Evolutionary conservation across 495 filamentous ascomycete genomes (phyloP).

Genomic region (Podospora tetraspora): DNA sequence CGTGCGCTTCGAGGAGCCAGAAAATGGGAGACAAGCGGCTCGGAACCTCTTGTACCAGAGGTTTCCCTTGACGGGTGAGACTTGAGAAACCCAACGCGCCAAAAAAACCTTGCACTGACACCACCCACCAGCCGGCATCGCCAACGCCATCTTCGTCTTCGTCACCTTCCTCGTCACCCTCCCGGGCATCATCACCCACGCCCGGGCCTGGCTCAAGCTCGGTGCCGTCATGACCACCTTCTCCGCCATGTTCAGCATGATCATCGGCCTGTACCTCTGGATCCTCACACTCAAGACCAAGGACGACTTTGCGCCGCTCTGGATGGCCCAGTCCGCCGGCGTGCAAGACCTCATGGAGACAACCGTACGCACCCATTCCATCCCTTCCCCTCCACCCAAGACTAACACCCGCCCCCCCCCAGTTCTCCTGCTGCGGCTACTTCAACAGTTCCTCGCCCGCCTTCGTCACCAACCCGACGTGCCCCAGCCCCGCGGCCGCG

Average conservation of each 20-base stretch:
- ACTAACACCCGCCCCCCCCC: constrained; percentile 19
- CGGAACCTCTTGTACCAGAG: constrained; percentile 55
- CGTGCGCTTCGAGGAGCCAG: constrained; percentile 39
- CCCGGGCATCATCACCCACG: constrained; percentile 55
- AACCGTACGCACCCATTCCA: constrained; percentile 43
- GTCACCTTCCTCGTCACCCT: constrained; percentile 51
- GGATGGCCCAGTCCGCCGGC: constrained; percentile 44
- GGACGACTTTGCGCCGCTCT: constrained; percentile 50
- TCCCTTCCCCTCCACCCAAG: background rate
- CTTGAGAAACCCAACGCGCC: no score
- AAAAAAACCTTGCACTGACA: constrained; percentile 23
- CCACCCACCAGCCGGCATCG: constrained; percentile 50
- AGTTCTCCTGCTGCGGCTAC: constrained; percentile 76
- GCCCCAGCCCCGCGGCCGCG: constrained; percentile 57
- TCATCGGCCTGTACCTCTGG: constrained; percentile 64
- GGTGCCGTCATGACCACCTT: constrained; percentile 55
- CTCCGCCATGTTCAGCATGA: constrained; percentile 57
- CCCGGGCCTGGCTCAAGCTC: constrained; percentile 53
- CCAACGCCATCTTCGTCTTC: constrained; percentile 59
- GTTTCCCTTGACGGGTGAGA: constrained; percentile 55
- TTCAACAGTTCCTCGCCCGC: constrained; percentile 58
- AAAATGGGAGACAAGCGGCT: constrained; percentile 53
- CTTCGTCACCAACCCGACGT: constrained; percentile 56
- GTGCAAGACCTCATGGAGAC: constrained; percentile 61
- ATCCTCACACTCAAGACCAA: constrained; percentile 61